Evolutionary conservation across 2,329 filamentous ascomycete genomes (phyloP), one percentile per base, ranked within the genome.

Genomic region (Talaromyces sp.): DNA sequence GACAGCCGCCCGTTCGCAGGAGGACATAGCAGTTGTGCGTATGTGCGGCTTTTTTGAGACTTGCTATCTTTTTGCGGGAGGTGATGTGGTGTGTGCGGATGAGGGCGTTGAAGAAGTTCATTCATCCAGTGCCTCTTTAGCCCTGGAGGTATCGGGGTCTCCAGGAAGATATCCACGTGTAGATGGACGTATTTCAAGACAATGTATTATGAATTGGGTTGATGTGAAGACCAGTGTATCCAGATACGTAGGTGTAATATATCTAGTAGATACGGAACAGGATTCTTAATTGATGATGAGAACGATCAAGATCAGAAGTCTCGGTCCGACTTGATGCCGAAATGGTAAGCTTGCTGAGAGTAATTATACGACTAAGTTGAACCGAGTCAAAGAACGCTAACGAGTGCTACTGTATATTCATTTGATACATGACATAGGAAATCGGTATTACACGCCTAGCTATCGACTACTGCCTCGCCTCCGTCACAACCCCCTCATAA

Each of bases 401-500:
- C 27, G 35, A 62, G 60, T 54, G 47, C 59, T 61, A 62, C 35
- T 54, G 35, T 47, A 66, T 66, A 66, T 62, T 35, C 54, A 60
- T 49, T 62, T 59, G 59, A 62, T 66, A 62, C 64, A 62, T 65
- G 60, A 66, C 35, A 60, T 52, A 57, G 56, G 37, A 62, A 35
- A 43, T 14, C 47, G n/a, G 45, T 57, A 64, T 59, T 64, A 64
- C 62, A 64, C 31, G 35, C 19, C 16, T 47, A n/a, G 57, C 52
- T 16, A 41, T 45, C 19, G 22, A 39, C 60, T 66, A 77, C 69
- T 75, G 81, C 70, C 86, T 86, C 52, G 85, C 73, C 69, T 90
- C 86, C 63, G 92, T 86, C 66, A 97, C 88, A 47, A 99, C 88
- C 1, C 94, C 95, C 74, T 98, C 95, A 73, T 96, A 98, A 72